phyloP scores from a whole-genome alignment of 2,329 filamentous ascomycete species.

The Pezicula rhizophila region DNA sequence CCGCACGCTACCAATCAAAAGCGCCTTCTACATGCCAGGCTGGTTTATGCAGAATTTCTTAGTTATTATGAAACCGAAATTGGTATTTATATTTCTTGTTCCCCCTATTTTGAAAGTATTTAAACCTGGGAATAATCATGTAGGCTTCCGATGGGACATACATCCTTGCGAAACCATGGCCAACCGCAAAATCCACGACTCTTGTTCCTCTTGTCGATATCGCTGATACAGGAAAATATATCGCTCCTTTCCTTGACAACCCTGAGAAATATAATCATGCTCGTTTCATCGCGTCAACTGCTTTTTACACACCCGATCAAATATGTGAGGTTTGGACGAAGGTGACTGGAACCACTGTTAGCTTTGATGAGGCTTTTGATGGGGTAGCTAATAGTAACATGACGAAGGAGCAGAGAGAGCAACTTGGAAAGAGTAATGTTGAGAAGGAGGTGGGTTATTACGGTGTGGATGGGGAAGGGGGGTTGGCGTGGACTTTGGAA shows the following conservation, averaged over 20 bases:
- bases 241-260: constrained; percentile 35
- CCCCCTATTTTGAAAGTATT: no score
- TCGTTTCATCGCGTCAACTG: constrained; percentile 37
- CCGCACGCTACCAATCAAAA: constrained; percentile 32
- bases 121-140: no score
- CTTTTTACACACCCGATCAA: constrained; percentile 28
- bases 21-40: constrained; percentile 38
- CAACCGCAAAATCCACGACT: constrained; percentile 11
- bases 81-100: no score
- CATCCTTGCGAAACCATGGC: constrained; percentile 7
- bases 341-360: constrained; percentile 27
- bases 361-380: constrained; percentile 38
- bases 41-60: constrained; percentile 32
- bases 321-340: constrained; percentile 26
- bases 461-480: constrained; percentile 24
- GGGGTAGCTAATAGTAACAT: constrained; percentile 52
- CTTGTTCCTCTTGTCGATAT: constrained; percentile 25
- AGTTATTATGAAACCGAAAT: background rate
- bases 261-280: constrained; percentile 37
- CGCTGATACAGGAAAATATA: constrained; percentile 20
- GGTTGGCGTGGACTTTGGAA: constrained; percentile 25
- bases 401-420: constrained; percentile 3
- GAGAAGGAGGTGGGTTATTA: constrained; percentile 27
- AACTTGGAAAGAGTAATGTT: background rate
- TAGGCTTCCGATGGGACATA: constrained; percentile 11